Conservation (phyloP, 177 flowering plant species). For the Vitis hybrid region DNA sequence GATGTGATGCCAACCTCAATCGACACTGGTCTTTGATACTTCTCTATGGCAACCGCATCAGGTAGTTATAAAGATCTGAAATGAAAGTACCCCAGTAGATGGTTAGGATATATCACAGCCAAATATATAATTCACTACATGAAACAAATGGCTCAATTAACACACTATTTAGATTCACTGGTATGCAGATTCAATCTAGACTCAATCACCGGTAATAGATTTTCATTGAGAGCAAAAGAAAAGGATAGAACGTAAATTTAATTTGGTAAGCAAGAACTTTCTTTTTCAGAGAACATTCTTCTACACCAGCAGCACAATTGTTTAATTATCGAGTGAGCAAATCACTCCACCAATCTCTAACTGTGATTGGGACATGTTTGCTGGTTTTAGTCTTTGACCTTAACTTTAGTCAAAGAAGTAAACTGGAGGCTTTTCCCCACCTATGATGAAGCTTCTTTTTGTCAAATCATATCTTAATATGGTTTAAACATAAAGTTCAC, state of each 20-base stretch:
- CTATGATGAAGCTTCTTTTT: not conserved
- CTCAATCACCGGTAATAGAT: not conserved
- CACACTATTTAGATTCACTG: not conserved
- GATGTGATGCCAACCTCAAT: not conserved
- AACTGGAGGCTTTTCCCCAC: not conserved
- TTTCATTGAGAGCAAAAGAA: not conserved
- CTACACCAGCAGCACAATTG: not conserved
- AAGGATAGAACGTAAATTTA: too few relatives aligned
- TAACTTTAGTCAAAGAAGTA: not conserved
- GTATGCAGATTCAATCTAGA: not conserved
- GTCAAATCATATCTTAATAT: not conserved
- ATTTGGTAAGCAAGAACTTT: too few relatives aligned
- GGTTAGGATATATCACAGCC: not conserved
- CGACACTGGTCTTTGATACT: not conserved
- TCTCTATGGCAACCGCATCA: too few relatives aligned
- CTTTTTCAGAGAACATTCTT: too few relatives aligned
- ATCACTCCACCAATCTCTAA: not conserved
- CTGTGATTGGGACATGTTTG: not conserved
- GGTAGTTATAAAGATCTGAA: too few relatives aligned
- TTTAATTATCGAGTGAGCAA: not conserved
- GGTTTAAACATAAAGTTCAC: not conserved
- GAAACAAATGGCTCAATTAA: not conserved
- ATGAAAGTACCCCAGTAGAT: too few relatives aligned
- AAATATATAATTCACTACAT: not conserved
- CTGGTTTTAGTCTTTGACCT: not conserved